phyloP scores from a whole-genome alignment of 192 early-diverging fungal species.

The Mortierella alpina region DNA sequence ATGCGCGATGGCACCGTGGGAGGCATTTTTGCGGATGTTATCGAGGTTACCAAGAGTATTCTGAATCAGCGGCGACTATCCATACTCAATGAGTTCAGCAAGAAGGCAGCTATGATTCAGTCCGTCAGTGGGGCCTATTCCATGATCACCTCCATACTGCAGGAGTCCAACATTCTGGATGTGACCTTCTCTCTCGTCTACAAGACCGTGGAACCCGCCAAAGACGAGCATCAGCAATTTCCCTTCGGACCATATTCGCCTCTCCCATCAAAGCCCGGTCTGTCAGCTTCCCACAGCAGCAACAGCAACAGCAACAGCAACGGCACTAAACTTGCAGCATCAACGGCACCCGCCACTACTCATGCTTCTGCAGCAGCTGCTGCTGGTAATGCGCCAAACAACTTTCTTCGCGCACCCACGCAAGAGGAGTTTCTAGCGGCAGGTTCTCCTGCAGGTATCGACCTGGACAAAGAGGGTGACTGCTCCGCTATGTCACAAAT shows the following conservation, averaged over 20 bases:
- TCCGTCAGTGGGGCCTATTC: conserved; percentile 38
- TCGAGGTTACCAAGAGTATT: conserved; percentile 50
- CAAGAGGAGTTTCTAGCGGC: conserved; percentile 7
- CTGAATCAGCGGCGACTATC: conserved; percentile 44
- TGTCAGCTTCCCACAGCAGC: not conserved
- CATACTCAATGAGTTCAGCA: conserved; percentile 51
- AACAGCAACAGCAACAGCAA: not conserved
- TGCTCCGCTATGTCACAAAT: not conserved
- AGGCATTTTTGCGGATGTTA: conserved; percentile 45
- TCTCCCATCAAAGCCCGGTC: not conserved
- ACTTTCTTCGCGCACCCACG: not conserved
- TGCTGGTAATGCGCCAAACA: not conserved
- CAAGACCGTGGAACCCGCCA: conserved; percentile 12
- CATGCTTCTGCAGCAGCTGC: too few species aligned
- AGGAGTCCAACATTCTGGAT: conserved; percentile 46
- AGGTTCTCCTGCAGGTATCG: conserved; percentile 18
- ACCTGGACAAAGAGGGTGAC: not conserved
- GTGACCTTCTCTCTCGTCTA: conserved; percentile 43
- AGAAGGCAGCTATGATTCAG: conserved; percentile 38
- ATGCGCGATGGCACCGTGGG: conserved; percentile 31
- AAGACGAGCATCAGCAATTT: not conserved
- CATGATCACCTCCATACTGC: conserved; percentile 40
- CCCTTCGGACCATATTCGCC: conserved; percentile 13
- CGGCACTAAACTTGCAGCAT: not conserved
- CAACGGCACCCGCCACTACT: not conserved